phyloP scores from a whole-genome alignment of 2,329 filamentous ascomycete species.

The Sporothrix pallida region DNA sequence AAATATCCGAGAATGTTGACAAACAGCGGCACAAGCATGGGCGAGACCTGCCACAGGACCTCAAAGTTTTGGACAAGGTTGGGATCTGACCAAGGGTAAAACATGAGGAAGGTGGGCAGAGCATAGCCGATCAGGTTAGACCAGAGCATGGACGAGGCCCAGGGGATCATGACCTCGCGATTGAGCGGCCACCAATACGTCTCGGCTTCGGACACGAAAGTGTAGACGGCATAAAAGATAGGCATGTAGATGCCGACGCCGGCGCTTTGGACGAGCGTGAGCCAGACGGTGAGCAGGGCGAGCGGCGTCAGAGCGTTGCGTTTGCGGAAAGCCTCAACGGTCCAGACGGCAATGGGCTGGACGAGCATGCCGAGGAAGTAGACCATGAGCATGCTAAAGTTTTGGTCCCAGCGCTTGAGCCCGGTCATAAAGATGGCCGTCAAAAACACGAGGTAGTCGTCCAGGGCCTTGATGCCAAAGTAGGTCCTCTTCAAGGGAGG shows the following conservation, averaged over 20 bases:
- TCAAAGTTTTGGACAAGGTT: slow-evolving; percentile 32
- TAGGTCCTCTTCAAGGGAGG: slow-evolving; percentile 26
- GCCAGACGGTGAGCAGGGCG: slow-evolving; percentile 27
- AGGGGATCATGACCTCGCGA: slow-evolving; percentile 27
- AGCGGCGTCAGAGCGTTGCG: slow-evolving; percentile 34
- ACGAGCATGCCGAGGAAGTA: slow-evolving; percentile 33
- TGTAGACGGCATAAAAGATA: slow-evolving; percentile 32
- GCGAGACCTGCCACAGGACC: slow-evolving; percentile 36
- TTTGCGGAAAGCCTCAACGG: slow-evolving; percentile 34
- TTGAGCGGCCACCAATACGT: slow-evolving; percentile 33
- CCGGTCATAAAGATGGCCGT: slow-evolving; percentile 31
- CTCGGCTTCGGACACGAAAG: slow-evolving; percentile 28
- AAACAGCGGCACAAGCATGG: slow-evolving; percentile 33
- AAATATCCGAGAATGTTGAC: slow-evolving; percentile 23
- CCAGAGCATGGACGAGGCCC: slow-evolving; percentile 30
- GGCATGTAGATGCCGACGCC: slow-evolving; percentile 35
- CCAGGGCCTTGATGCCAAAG: slow-evolving; percentile 29
- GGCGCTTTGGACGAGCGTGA: slow-evolving; percentile 29
- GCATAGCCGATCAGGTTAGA: slow-evolving; percentile 32
- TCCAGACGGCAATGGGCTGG: slow-evolving; percentile 34
- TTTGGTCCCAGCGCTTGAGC: slow-evolving; percentile 26
- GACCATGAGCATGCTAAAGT: slow-evolving; percentile 28
- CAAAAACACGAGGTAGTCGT: slow-evolving; percentile 31
- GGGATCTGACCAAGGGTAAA: slow-evolving; percentile 26
- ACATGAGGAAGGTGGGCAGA: slow-evolving; percentile 37